phyloP scores from a whole-genome alignment of 2,329 filamentous ascomycete species.

The Basipetospora chlamydospora region DNA sequence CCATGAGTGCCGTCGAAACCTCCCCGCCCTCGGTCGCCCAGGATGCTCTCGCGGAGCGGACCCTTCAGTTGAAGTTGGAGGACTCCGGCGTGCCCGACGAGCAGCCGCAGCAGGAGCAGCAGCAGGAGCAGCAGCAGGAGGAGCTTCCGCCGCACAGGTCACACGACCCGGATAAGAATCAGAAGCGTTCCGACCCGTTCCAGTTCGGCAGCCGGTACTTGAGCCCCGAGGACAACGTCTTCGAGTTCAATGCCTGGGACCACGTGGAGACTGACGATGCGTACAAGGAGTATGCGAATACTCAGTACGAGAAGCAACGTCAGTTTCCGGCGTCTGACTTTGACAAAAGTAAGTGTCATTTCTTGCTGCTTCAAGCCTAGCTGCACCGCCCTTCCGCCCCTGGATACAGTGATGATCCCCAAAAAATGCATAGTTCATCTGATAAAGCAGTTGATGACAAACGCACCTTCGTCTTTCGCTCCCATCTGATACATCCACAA shows the following conservation, averaged over 20 bases:
- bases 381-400: constrained; percentile 8
- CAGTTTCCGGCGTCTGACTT: constrained; percentile 81
- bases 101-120: too few relatives aligned
- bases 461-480: constrained; percentile 55
- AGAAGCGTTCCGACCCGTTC: constrained; percentile 85
- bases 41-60: constrained; percentile 3
- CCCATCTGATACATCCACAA: constrained; percentile 46
- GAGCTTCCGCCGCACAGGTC: constrained; percentile 47
- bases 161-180: constrained; percentile 56
- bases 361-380: constrained; percentile 7
- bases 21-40: constrained; percentile 7
- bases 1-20: constrained; percentile 6
- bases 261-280: constrained; percentile 86
- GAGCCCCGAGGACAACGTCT: constrained; percentile 74
- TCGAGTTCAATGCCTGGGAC: constrained; percentile 98
- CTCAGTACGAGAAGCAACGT: constrained; percentile 75
- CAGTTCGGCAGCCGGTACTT: constrained; percentile 86
- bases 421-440: constrained; percentile 58
- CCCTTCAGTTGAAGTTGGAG: constrained; percentile 6
- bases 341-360: constrained; percentile 53
- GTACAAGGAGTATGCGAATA: constrained; percentile 73
- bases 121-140: too few relatives aligned
- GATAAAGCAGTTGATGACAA: constrained; percentile 47
- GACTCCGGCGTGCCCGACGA: not conserved
- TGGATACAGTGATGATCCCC: constrained; percentile 40